Evolutionary conservation across 148 eudicot species (phyloP).

Genomic region (Spergularia bocconei): DNA sequence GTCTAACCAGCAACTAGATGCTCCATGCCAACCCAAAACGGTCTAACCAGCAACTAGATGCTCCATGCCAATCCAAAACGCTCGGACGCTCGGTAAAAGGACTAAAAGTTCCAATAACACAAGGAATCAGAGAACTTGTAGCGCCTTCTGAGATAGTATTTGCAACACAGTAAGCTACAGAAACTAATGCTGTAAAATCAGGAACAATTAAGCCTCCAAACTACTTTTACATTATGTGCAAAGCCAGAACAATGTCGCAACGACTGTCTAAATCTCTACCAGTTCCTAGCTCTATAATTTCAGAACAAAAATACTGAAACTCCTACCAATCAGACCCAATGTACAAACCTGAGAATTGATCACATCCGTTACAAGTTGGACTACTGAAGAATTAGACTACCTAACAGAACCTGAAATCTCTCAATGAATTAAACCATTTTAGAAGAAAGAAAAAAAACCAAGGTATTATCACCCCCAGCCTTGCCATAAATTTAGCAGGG

Average conservation of each 20-base stretch:
- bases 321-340: slow-evolving; percentile 26
- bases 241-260: slow-evolving; percentile 23
- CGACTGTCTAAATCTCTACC: slow-evolving; percentile 14
- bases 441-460: slow-evolving; percentile 9
- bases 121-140: no score
- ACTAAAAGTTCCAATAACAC: no score
- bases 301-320: slow-evolving; percentile 10
- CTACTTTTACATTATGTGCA: slow-evolving; percentile 27
- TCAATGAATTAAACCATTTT: slow-evolving; percentile 12
- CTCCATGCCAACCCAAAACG: no score
- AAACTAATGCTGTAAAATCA: neutral
- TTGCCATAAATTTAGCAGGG: slow-evolving; percentile 19
- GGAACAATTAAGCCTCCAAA: slow-evolving; percentile 16
- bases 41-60: no score
- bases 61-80: no score
- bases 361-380: slow-evolving; percentile 19
- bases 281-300: slow-evolving; percentile 17
- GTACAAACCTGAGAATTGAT: slow-evolving; percentile 18
- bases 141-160: no score
- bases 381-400: slow-evolving; percentile 25
- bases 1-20: no score
- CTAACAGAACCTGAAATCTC: slow-evolving; percentile 27
- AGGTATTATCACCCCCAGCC: slow-evolving; percentile 19
- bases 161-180: no score
- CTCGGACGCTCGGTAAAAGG: no score